These are phyloP conservation scores for Fraxinus albicans DNA, from an alignment of 305 asterid genomes.

Conservation along the genomic window DNA sequence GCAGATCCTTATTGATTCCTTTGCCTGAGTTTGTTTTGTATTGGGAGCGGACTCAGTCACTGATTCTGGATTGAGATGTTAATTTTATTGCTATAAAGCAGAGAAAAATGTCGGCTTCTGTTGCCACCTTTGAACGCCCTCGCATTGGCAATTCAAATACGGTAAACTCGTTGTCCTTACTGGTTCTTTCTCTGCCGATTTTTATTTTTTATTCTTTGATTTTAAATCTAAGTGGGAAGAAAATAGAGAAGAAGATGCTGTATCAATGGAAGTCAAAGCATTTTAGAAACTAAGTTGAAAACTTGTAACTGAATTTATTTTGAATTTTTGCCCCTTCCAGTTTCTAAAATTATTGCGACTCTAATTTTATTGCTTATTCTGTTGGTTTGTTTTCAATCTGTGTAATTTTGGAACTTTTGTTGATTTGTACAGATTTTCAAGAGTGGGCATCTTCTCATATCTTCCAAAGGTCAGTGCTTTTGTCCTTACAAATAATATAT, in stretches of 20 bases:
- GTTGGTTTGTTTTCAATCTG: conserved; percentile 8
- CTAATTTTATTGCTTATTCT: background rate
- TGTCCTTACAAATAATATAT: background rate
- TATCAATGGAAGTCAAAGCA: conserved; percentile 31
- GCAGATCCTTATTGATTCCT: conserved; percentile 32
- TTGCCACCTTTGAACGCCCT: conserved; percentile 86
- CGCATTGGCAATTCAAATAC: conserved; percentile 74
- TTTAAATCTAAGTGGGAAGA: conserved; percentile 13
- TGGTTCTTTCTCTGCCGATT: conserved; percentile 4
- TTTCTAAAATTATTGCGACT: background rate
- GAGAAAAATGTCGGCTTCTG: conserved; percentile 70
- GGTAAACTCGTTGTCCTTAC: conserved; percentile 41
- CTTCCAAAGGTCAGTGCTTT: conserved; percentile 82
- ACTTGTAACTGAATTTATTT: conserved; percentile 14
- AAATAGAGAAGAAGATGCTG: conserved; percentile 11
- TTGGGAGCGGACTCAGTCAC: conserved; percentile 26
- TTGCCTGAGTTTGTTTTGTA: conserved; percentile 35
- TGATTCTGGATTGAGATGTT: conserved; percentile 33
- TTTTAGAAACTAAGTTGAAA: conserved; percentile 18
- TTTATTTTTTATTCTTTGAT: background rate
- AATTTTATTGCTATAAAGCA: conserved; percentile 19
- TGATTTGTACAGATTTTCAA: conserved; percentile 77
- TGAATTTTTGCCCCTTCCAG: background rate
- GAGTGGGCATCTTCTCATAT: conserved; percentile 93
- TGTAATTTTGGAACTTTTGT: conserved; percentile 11